Evolutionary conservation across 306 rosid genomes (phyloP).

Genomic region (Cotoneaster glaucophyllus): DNA sequence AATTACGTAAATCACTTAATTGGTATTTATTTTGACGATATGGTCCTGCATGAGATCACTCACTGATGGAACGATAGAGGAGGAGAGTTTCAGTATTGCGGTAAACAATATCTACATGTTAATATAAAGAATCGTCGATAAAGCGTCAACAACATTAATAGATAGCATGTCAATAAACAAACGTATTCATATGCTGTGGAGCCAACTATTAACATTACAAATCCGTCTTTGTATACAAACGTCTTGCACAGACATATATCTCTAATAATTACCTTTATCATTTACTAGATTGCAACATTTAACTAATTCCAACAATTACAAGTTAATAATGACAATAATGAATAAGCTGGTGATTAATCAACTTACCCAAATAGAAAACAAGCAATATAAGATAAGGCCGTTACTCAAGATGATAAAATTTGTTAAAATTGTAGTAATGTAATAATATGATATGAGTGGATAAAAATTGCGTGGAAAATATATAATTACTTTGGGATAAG

Average conservation of each 20-base stretch:
- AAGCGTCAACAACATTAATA: too few relatives aligned
- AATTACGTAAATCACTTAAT: neutral
- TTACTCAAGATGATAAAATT: neutral
- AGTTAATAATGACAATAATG: neutral
- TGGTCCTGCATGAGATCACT: neutral
- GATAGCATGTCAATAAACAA: too few relatives aligned
- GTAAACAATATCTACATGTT: too few relatives aligned
- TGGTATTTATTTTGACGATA: neutral
- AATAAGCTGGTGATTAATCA: neutral
- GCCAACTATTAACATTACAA: too few relatives aligned
- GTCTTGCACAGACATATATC: too few relatives aligned
- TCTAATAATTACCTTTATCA: neutral
- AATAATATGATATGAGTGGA: neutral
- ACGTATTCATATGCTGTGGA: too few relatives aligned
- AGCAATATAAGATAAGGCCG: neutral
- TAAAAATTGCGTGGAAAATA: neutral
- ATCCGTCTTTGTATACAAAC: too few relatives aligned
- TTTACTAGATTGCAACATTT: conserved; percentile 3
- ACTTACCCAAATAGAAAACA: neutral
- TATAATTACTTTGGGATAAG: neutral
- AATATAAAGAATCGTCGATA: too few relatives aligned
- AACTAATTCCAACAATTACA: neutral
- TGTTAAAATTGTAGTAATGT: neutral
- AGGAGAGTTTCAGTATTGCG: neutral
- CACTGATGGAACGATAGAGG: neutral